phyloP scores from a whole-genome alignment of 352 stramenopile genomes.

The Phytophthora brassicae region DNA sequence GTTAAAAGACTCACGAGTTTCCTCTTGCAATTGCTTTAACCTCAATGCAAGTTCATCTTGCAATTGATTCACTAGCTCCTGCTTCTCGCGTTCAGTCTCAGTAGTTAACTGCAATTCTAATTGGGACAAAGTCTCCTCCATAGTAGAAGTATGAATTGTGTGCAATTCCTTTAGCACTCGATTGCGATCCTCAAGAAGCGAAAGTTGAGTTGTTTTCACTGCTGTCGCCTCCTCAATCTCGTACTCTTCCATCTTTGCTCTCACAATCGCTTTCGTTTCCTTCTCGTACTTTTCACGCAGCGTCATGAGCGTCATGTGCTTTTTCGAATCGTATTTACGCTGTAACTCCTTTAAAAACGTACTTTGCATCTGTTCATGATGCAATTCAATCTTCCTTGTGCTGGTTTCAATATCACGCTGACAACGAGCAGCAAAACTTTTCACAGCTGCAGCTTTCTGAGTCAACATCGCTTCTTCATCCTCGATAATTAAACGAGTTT shows the following conservation, averaged over 20 bases:
- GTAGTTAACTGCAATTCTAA: slow-evolving; percentile 39
- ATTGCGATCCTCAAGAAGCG: slow-evolving; percentile 41
- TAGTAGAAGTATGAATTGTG: slow-evolving; percentile 35
- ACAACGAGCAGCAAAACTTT: slow-evolving; percentile 32
- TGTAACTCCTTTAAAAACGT: slow-evolving; percentile 54
- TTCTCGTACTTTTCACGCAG: slow-evolving; percentile 54
- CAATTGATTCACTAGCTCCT: slow-evolving; percentile 34
- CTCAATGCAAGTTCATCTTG: slow-evolving; percentile 35
- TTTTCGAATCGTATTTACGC: slow-evolving; percentile 68
- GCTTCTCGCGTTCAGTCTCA: slow-evolving; percentile 41
- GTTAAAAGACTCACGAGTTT: slow-evolving; percentile 26
- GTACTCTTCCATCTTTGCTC: slow-evolving; percentile 44
- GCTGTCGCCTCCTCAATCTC: slow-evolving; percentile 44
- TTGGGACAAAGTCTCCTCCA: slow-evolving; percentile 41
- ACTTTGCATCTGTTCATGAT: slow-evolving; percentile 38
- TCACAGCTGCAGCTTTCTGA: slow-evolving; percentile 37
- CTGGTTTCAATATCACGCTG: slow-evolving; percentile 45
- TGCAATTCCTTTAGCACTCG: slow-evolving; percentile 37
- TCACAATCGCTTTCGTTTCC: slow-evolving; percentile 51
- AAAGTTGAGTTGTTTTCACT: slow-evolving; percentile 25
- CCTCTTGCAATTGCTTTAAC: slow-evolving; percentile 36
- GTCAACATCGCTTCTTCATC: slow-evolving; percentile 34
- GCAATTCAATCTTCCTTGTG: slow-evolving; percentile 25
- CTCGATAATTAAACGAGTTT: slow-evolving; percentile 8
- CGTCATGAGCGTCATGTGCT: slow-evolving; percentile 48